These are phyloP conservation scores for Aspergillus coremiiformis DNA, from an alignment of 495 filamentous ascomycete species.

Conservation along the genomic window DNA sequence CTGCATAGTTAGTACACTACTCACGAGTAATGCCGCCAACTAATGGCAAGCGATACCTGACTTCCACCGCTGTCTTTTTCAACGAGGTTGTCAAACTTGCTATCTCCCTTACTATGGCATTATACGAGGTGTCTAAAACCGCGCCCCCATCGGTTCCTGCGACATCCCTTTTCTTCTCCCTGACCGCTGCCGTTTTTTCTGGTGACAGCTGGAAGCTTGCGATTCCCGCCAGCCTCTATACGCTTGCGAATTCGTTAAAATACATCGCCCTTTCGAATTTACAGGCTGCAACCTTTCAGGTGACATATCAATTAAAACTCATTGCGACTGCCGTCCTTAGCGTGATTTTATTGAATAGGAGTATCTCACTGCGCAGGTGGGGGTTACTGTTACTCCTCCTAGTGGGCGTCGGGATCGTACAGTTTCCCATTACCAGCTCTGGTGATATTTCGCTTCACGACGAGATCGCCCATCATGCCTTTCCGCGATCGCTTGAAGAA, in stretches of 20 bases:
- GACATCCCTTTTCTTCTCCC: slow-evolving; percentile 68
- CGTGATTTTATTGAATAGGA: slow-evolving; percentile 63
- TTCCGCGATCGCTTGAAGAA: slow-evolving; percentile 63
- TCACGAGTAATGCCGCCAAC: slow-evolving; percentile 82
- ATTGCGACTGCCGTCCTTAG: slow-evolving; percentile 87
- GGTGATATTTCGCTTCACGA: slow-evolving; percentile 48
- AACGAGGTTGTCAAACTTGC: slow-evolving; percentile 89
- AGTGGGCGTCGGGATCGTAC: slow-evolving; percentile 78
- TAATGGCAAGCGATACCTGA: slow-evolving; percentile 77
- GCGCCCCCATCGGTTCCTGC: slow-evolving; percentile 69
- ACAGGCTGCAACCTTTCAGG: slow-evolving; percentile 85
- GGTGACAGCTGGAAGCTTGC: slow-evolving; percentile 96
- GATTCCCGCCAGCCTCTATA: slow-evolving; percentile 82
- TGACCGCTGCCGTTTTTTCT: slow-evolving; percentile 75
- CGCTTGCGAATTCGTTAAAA: slow-evolving; percentile 82
- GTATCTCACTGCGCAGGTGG: slow-evolving; percentile 67
- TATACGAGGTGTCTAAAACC: slow-evolving; percentile 75
- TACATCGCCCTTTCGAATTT: slow-evolving; percentile 89
- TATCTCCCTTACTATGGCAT: slow-evolving; percentile 74
- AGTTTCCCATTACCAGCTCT: slow-evolving; percentile 54
- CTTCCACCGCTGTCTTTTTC: slow-evolving; percentile 89
- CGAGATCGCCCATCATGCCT: slow-evolving; percentile 47
- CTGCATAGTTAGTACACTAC: slow-evolving; percentile 73
- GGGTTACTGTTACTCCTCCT: slow-evolving; percentile 70
- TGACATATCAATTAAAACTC: slow-evolving; percentile 90